phyloP scores from a whole-genome alignment of 192 early-diverging fungal species.

The Spizellomyces sp. region DNA sequence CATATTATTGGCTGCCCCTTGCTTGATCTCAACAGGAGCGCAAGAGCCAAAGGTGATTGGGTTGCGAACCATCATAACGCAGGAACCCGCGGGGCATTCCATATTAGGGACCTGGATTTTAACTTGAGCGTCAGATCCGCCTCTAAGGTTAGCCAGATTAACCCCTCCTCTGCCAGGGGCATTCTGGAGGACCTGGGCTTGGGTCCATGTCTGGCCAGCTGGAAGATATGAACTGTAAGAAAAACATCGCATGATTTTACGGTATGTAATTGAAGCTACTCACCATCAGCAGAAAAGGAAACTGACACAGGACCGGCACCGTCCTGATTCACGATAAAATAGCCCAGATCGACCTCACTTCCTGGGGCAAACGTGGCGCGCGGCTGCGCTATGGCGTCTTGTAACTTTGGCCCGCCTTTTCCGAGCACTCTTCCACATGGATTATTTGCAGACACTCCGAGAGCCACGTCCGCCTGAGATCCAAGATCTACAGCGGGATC shows the following conservation, averaged over 20 bases:
- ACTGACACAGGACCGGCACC: conserved; percentile 26
- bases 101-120: conserved; percentile 21
- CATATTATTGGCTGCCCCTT: conserved; percentile 2
- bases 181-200: conserved; percentile 4
- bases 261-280: not conserved
- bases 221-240: not conserved
- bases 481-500: conserved; percentile 22
- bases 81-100: conserved; percentile 24
- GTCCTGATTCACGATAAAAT: conserved; percentile 31
- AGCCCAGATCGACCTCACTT: not conserved
- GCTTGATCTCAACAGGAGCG: conserved; percentile 22
- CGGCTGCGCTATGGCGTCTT: not conserved
- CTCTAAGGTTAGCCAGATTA: conserved; percentile 14
- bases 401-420: not conserved
- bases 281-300: conserved; percentile 17
- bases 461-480: conserved; percentile 31
- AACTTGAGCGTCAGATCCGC: conserved; percentile 1
- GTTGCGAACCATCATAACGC: conserved; percentile 26
- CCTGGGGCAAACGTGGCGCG: conserved; percentile 28
- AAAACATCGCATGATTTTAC: no score
- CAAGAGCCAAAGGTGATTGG: conserved; percentile 29
- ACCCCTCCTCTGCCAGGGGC: conserved; percentile 20
- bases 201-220: conserved; percentile 13
- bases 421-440: conserved; percentile 20
- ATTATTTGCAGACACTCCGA: conserved; percentile 17